Percentiles rank a stretch among this genome's conserved stretches.
phyloP scores from a whole-genome alignment of 2,329 filamentous ascomycete genomes.

The Talaromyces amestolkiae region DNA sequence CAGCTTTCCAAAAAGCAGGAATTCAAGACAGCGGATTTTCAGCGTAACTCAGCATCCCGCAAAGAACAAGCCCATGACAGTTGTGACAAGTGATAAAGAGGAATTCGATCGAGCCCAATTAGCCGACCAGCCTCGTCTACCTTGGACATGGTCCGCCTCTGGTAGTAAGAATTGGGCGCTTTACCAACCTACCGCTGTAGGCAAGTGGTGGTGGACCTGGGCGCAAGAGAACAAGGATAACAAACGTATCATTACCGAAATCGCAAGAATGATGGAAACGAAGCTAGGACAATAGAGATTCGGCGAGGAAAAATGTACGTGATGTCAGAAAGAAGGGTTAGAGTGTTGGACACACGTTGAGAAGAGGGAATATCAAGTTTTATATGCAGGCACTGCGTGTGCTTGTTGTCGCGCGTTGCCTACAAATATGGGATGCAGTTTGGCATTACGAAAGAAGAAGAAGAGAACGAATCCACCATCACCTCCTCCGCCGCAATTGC shows the following conservation, averaged over 20 bases:
- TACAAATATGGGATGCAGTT: not conserved
- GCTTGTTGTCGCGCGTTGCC: constrained; percentile 2
- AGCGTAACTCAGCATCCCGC: no score
- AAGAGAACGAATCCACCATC: constrained; percentile 1
- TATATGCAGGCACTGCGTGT: constrained; percentile 1
- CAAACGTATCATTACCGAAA: not conserved
- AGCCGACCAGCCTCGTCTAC: not conserved
- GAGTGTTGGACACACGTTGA: constrained; percentile 10
- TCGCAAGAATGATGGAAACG: constrained; percentile 14
- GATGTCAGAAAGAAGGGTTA: not conserved
- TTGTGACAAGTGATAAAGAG: no score
- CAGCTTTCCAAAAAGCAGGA: not conserved
- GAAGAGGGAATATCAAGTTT: not conserved
- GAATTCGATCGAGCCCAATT: not conserved
- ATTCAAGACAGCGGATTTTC: not conserved
- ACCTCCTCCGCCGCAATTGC: not conserved
- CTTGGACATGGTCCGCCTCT: not conserved
- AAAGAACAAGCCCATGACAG: no score
- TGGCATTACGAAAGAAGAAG: not conserved
- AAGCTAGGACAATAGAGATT: constrained; percentile 8
- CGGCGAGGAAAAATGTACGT: not conserved
- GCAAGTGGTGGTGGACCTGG: constrained; percentile 2
- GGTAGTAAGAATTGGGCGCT: not conserved
- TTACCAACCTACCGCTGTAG: not conserved
- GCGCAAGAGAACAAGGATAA: not conserved